Conservation (phyloP, 495 filamentous ascomycete species). For the Hypoxylon crocopeplum region DNA sequence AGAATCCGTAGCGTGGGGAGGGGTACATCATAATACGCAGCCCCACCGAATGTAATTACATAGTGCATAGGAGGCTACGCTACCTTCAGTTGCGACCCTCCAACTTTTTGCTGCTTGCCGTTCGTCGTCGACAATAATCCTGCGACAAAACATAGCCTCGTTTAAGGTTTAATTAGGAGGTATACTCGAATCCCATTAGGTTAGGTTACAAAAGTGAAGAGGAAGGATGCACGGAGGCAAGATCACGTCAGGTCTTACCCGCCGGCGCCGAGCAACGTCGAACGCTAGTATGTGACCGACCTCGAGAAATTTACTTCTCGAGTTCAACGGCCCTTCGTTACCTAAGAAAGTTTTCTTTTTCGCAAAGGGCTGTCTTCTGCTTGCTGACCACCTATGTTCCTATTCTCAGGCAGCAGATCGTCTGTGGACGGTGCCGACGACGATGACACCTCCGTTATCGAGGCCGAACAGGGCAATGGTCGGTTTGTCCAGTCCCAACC, state of each 20-base stretch:
- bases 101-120: background rate
- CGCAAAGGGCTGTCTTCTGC: background rate
- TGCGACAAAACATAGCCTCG: background rate
- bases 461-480: conserved; percentile 78
- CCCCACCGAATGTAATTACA: conserved; percentile 3
- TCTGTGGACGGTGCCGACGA: conserved; percentile 59
- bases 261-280: conserved; percentile 38
- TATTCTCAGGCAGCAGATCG: conserved; percentile 54
- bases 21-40: conserved; percentile 20
- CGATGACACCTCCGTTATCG: conserved; percentile 78
- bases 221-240: conserved; percentile 38
- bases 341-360: background rate
- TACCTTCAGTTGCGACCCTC: conserved; percentile 23
- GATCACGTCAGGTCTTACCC: conserved; percentile 38
- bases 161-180: too few species aligned
- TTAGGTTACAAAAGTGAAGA: conserved; percentile 3
- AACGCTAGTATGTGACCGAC: conserved; percentile 41
- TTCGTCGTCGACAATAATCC: conserved; percentile 6
- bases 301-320: background rate
- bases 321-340: background rate
- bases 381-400: conserved; percentile 26
- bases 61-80: background rate
- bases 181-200: too few species aligned
- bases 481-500: conserved; percentile 38
- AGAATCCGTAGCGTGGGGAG: conserved; percentile 28